A percentile compares a stretch with the other conserved stretches of the same genome.
These are phyloP conservation scores for Fusarium stilboides DNA, from an alignment of 2,329 filamentous ascomycete genomes.

Conservation along the genomic window DNA sequence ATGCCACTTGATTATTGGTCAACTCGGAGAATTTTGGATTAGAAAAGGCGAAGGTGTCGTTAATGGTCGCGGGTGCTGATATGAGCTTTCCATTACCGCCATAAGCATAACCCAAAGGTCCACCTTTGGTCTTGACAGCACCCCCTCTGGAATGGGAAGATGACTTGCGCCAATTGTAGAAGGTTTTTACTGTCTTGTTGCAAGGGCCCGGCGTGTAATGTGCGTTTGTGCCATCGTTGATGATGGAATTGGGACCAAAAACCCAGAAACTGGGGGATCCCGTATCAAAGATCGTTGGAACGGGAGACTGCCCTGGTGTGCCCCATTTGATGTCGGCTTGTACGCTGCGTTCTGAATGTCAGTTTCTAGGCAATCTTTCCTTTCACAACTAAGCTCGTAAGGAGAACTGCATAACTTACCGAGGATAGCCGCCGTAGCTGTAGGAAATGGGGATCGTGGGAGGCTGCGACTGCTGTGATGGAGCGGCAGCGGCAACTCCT, in stretches of 20 bases:
- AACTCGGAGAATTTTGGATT: not conserved
- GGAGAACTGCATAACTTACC: not conserved
- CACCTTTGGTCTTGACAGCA: constrained; percentile 9
- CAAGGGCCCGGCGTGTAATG: constrained; percentile 12
- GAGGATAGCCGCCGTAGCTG: constrained; percentile 15
- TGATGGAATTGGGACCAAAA: constrained; percentile 12
- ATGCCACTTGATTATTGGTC: not conserved
- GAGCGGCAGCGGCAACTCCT: not conserved
- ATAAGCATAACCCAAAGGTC: constrained; percentile 9
- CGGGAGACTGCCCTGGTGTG: constrained; percentile 7
- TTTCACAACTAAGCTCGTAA: not conserved
- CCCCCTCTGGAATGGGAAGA: constrained; percentile 6
- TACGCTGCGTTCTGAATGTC: constrained; percentile 3
- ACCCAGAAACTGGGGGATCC: constrained; percentile 18
- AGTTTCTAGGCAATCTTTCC: not conserved
- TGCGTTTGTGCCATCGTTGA: constrained; percentile 9
- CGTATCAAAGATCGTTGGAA: constrained; percentile 20
- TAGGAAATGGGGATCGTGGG: constrained; percentile 10
- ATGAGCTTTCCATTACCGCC: constrained; percentile 15
- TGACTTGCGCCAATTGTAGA: constrained; percentile 21
- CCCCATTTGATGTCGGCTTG: constrained; percentile 20
- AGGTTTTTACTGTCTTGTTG: constrained; percentile 16
- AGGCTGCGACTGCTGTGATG: constrained; percentile 3
- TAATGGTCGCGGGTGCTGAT: constrained; percentile 1
- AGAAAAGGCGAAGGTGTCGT: not conserved